Evolutionary conservation across 805 yeast genomes (phyloP).

Genomic region (Candida tibetensis): DNA sequence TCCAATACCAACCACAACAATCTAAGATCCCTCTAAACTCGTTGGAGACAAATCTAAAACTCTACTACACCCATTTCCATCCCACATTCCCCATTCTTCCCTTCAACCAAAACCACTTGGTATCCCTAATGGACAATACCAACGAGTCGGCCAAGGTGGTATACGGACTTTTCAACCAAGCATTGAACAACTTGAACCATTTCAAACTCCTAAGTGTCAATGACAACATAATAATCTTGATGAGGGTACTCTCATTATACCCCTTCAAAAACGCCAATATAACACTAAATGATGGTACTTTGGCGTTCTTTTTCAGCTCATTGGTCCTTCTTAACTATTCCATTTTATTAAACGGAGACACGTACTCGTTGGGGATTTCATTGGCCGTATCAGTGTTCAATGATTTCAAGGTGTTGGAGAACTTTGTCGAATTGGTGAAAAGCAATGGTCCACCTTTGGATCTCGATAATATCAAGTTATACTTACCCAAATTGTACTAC

Average conservation of each 20-base stretch:
- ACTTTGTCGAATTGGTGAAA: slow-evolving; percentile 38
- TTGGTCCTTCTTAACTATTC: slow-evolving; percentile 49
- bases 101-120: slow-evolving; percentile 20
- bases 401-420: slow-evolving; percentile 53
- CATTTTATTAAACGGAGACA: slow-evolving; percentile 57
- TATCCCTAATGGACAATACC: slow-evolving; percentile 13
- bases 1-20: slow-evolving; percentile 18
- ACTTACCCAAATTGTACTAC: slow-evolving; percentile 45
- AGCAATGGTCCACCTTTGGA: slow-evolving; percentile 19
- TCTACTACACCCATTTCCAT: slow-evolving; percentile 46
- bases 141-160: slow-evolving; percentile 25
- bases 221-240: slow-evolving; percentile 34
- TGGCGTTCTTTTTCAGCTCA: slow-evolving; percentile 28
- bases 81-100: slow-evolving; percentile 46
- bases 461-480: slow-evolving; percentile 26
- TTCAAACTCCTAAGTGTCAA: slow-evolving; percentile 31
- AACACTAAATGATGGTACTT: slow-evolving; percentile 23
- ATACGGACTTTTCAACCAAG: slow-evolving; percentile 39
- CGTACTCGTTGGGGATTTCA: slow-evolving; percentile 56
- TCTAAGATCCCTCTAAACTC: slow-evolving; percentile 7
- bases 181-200: slow-evolving; percentile 39
- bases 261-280: slow-evolving; percentile 27
- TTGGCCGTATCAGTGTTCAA: slow-evolving; percentile 52
- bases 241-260: slow-evolving; percentile 33
- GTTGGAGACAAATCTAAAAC: slow-evolving; percentile 33